phyloP scores from a whole-genome alignment of 2,329 filamentous ascomycete genomes.

The Neonectria coccinea region DNA sequence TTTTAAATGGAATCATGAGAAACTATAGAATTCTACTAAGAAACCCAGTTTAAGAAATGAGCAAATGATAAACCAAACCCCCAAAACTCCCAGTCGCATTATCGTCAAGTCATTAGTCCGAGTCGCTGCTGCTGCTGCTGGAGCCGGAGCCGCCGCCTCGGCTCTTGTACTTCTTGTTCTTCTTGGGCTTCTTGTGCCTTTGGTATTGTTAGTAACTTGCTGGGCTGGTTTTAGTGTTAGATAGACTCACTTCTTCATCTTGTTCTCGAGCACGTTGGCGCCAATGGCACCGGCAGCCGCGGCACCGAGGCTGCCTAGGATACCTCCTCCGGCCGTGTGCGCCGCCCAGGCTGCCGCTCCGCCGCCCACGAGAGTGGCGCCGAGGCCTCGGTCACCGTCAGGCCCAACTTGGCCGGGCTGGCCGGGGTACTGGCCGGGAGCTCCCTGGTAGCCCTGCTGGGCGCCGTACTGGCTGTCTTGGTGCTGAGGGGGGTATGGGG shows the following conservation, averaged over 20 bases:
- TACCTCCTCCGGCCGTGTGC: slow-evolving; percentile 64
- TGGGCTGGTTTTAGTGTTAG: no score
- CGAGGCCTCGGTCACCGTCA: slow-evolving; percentile 65
- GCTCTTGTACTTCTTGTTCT: slow-evolving; percentile 44
- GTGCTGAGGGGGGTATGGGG: slow-evolving; percentile 21
- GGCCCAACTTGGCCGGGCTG: slow-evolving; percentile 46
- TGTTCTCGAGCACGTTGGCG: slow-evolving; percentile 63
- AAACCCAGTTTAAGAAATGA: neutral
- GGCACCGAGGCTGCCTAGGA: slow-evolving; percentile 63
- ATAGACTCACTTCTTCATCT: slow-evolving; percentile 48
- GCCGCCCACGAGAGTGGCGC: slow-evolving; percentile 64
- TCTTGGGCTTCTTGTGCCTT: slow-evolving; percentile 51
- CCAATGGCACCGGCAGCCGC: slow-evolving; percentile 66
- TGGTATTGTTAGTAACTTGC: slow-evolving; percentile 21
- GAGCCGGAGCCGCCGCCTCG: slow-evolving; percentile 37
- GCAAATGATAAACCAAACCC: neutral
- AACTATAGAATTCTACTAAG: neutral
- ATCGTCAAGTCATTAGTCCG: slow-evolving; percentile 38
- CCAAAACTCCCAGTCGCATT: slow-evolving; percentile 12
- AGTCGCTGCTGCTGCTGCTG: slow-evolving; percentile 43
- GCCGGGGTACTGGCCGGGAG: slow-evolving; percentile 39
- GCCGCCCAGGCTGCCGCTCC: slow-evolving; percentile 66
- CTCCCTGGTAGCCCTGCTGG: slow-evolving; percentile 42
- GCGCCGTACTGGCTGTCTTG: slow-evolving; percentile 33
- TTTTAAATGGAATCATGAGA: neutral